phyloP scores from a whole-genome alignment of 164 flowering plant species.

The Houttuynia cordata region DNA sequence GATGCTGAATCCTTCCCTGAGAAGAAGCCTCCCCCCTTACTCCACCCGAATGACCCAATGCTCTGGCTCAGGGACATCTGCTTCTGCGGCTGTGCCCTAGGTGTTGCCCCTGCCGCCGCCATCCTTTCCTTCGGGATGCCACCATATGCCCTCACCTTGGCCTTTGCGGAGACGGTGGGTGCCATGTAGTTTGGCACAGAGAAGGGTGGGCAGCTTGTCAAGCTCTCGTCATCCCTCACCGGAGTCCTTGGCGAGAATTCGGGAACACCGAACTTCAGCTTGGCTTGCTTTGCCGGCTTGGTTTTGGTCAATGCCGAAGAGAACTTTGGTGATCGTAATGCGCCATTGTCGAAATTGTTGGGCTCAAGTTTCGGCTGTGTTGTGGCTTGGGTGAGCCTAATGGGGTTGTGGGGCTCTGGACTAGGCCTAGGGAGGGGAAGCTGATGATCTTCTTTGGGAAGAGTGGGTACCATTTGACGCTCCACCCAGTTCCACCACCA shows the following conservation, averaged over 20 bases:
- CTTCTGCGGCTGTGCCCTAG: conserved; percentile 35
- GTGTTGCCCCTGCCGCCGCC: conserved; percentile 20
- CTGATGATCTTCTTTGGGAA: conserved; percentile 13
- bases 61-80: conserved; percentile 50
- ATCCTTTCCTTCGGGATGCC: conserved; percentile 41
- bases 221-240: conserved; percentile 75
- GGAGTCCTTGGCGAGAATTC: conserved; percentile 29
- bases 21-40: conserved; percentile 36
- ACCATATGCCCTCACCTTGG: conserved; percentile 45
- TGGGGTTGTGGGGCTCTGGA: conserved; percentile 15
- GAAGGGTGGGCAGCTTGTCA: conserved; percentile 88
- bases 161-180: conserved; percentile 79
- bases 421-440: conserved; percentile 20
- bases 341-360: conserved; percentile 30
- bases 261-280: conserved; percentile 20
- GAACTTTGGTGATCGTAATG: conserved; percentile 64
- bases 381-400: conserved; percentile 23
- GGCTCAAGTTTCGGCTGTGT: conserved; percentile 17
- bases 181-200: conserved; percentile 83
- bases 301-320: conserved; percentile 9
- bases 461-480: conserved; percentile 33
- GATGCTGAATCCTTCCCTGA: conserved; percentile 37
- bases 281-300: conserved; percentile 17
- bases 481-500: conserved; percentile 98
- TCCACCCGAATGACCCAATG: conserved; percentile 62